These are phyloP conservation scores for Termitomyces sp. DNA, from an alignment of 768 basidiomycete genomes.

Conservation along the genomic window DNA sequence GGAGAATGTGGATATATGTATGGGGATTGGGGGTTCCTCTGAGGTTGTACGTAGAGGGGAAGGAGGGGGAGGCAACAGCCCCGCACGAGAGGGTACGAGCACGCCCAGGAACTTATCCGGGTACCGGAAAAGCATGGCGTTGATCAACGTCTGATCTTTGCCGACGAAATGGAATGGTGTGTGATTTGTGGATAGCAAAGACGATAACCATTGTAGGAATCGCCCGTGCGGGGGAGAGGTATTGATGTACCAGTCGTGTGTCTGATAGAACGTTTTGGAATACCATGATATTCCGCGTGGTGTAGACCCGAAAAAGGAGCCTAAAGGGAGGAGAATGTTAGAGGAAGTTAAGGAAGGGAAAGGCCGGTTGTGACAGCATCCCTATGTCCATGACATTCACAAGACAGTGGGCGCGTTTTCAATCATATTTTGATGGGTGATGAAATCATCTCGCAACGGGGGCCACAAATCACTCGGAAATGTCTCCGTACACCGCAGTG, in stretches of 20 bases:
- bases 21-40: too few relatives aligned
- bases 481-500: too few relatives aligned
- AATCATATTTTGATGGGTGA: too few relatives aligned
- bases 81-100: constrained; percentile 15
- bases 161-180: constrained; percentile 38
- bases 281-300: constrained; percentile 42
- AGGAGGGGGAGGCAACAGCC: neutral
- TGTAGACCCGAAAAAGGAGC: constrained; percentile 55
- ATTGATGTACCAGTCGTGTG: constrained; percentile 45
- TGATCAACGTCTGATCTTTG: constrained; percentile 54
- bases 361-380: too few relatives aligned
- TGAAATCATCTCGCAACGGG: too few relatives aligned
- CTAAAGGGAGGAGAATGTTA: constrained; percentile 19
- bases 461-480: too few relatives aligned
- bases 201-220: neutral
- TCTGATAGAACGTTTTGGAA: constrained; percentile 37
- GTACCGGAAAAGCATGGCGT: constrained; percentile 38
- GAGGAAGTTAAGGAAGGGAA: neutral
- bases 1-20: neutral
- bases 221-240: constrained; percentile 17
- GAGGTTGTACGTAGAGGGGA: neutral
- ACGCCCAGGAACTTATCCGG: constrained; percentile 40
- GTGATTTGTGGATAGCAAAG: neutral
- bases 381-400: neutral
- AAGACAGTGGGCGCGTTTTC: neutral